Conservation (phyloP, 306 rosid genomes). For the Ziziphus jujuba region DNA sequence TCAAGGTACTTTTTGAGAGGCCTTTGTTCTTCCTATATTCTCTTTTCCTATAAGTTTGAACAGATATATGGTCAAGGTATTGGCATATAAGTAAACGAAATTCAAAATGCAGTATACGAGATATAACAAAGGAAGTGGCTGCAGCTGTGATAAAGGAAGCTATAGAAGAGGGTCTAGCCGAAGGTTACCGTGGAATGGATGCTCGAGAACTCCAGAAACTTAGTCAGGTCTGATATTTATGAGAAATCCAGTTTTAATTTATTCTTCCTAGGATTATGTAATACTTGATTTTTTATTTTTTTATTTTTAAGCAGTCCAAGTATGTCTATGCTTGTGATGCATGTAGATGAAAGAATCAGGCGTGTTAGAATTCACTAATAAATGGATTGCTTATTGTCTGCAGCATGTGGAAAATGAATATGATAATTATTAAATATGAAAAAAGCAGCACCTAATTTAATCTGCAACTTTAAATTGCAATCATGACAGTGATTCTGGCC, state of each 20-base stretch:
- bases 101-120: conserved; percentile 73
- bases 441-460: no score
- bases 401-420: no score
- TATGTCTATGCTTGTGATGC: no score
- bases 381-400: neutral
- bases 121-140: conserved; percentile 88
- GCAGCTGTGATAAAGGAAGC: conserved; percentile 93
- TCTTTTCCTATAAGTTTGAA: neutral
- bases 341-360: neutral
- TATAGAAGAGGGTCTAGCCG: conserved; percentile 82
- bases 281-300: neutral
- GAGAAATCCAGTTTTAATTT: neutral
- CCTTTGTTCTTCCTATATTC: conserved; percentile 2
- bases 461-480: no score
- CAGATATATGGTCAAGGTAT: conserved; percentile 8
- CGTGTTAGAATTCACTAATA: neutral
- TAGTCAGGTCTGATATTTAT: conserved; percentile 42
- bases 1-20: conserved; percentile 55
- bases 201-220: conserved; percentile 78
- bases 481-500: no score
- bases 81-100: conserved; percentile 25
- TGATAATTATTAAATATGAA: no score
- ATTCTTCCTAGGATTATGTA: neutral
- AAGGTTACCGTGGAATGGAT: conserved; percentile 83
- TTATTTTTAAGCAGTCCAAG: neutral